Percentiles rank a stretch among this genome's conserved stretches.
Conservation (phyloP, 2,329 filamentous ascomycete genomes). For the Nigrospora oryzae region DNA sequence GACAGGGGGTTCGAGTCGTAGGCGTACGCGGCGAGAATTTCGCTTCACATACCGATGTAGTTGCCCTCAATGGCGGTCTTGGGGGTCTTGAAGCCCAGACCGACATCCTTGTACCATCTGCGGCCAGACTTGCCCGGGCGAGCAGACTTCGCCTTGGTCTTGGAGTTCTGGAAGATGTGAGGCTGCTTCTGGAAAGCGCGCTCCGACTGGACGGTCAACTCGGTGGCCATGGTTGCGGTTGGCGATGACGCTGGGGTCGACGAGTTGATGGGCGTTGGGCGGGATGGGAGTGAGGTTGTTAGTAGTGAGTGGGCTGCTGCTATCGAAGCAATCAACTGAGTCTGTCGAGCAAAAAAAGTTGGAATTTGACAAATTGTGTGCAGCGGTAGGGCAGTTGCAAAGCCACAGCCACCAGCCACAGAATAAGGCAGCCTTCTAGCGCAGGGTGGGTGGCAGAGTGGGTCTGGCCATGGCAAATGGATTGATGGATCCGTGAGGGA, state of each 20-base stretch:
- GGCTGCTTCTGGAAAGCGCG: constrained; percentile 99
- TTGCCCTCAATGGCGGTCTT: constrained; percentile 97
- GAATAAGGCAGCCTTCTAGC: too few species aligned
- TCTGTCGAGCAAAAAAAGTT: too few species aligned
- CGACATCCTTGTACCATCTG: constrained; percentile 94
- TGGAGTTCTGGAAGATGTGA: constrained; percentile 99
- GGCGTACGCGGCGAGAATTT: constrained; percentile 23
- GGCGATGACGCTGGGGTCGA: constrained; percentile 29
- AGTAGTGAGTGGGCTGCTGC: constrained; percentile 9
- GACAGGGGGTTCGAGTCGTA: not conserved
- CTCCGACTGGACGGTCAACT: constrained; percentile 99
- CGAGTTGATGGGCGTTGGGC: constrained; percentile 16
- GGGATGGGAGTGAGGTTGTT: constrained; percentile 9
- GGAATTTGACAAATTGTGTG: too few species aligned
- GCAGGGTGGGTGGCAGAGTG: too few species aligned
- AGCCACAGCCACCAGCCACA: too few species aligned
- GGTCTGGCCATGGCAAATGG: too few species aligned
- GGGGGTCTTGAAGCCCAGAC: constrained; percentile 97
- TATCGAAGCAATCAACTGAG: too few species aligned
- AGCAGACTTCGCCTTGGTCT: constrained; percentile 78
- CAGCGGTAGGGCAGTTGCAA: too few species aligned
- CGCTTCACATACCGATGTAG: constrained; percentile 85
- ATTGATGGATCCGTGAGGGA: too few species aligned
- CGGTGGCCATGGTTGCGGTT: constrained; percentile 79
- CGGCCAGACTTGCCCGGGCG: constrained; percentile 65